Conservation (phyloP, 345 rosid genomes). For the Eucalyptus paniculata region DNA sequence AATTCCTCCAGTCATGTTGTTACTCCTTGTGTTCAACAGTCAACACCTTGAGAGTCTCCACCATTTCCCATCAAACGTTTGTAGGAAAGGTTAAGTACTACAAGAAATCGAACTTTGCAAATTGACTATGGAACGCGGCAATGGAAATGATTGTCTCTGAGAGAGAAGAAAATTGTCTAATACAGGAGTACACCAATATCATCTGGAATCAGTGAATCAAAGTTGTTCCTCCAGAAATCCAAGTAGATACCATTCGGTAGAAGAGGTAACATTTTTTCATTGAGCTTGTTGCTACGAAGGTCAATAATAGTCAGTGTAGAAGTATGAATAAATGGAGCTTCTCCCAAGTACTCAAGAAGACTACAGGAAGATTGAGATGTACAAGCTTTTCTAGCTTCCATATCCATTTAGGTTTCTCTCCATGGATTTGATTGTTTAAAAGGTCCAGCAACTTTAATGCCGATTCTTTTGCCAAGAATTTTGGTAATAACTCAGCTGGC, state of each 20-base stretch:
- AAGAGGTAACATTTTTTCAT: background rate
- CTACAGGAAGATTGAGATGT: too few relatives aligned
- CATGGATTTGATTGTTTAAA: slow-evolving; percentile 23
- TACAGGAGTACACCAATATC: background rate
- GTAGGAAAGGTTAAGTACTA: slow-evolving; percentile 11
- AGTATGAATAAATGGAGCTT: too few relatives aligned
- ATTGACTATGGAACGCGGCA: slow-evolving; percentile 1
- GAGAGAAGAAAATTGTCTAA: background rate
- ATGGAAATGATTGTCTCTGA: background rate
- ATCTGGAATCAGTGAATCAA: background rate
- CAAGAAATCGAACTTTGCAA: slow-evolving; percentile 1
- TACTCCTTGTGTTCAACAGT: background rate
- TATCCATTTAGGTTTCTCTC: background rate
- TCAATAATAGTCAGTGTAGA: too few relatives aligned
- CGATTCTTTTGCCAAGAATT: slow-evolving; percentile 9
- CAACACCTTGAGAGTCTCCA: background rate
- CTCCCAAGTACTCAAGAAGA: too few relatives aligned
- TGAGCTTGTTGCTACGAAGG: too few relatives aligned
- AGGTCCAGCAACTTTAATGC: slow-evolving; percentile 10
- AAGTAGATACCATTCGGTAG: background rate
- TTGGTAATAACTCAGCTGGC: slow-evolving; percentile 9
- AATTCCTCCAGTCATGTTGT: background rate
- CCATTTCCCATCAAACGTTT: slow-evolving; percentile 3
- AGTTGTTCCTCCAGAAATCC: background rate
- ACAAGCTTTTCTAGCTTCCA: too few relatives aligned